Evolutionary conservation across 805 yeast species (phyloP), one percentile per base, ranked within the genome.

Genomic region (Candida xiaguanensis): DNA sequence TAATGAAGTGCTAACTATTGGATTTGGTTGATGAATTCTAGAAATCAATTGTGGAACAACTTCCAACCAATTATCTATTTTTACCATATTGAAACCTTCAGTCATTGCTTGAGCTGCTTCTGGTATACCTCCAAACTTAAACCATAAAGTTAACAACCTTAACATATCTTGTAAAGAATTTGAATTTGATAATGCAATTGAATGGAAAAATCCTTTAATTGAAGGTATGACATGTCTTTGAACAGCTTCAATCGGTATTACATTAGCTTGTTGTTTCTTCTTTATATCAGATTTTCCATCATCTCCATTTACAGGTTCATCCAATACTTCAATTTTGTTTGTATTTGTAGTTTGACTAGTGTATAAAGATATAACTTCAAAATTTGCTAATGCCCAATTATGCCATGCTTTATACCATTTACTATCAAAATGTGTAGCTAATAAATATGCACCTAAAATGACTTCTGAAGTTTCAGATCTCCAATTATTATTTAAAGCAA

Each of bases 361-460:
- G 53, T 72, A 65, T 19, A 83, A 70, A 0, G 96, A 84, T 15
- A 91, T 84, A 1, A 91, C 98, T 56, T 93, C 97, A 57, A 90
- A 93, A 60, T 95, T 93, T 1, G 98, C 97, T 55, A 95, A 70
- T 0, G 99, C 99, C 99, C 99, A 93, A 55, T 89, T 91, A 58
- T 93, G 99, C 99, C 99, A 95, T 13, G 98, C 99, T 56, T 95
- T 93, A 55, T 93, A 93, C 96, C 99, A 93, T 17, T 77, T 75
- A 25, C 77, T 72, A 57, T 93, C 97, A 60, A 93, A 91, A 57
- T 90, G 96, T 0, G 99, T 91, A 0, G 99, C 98, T 47, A 93
- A 70, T 40, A 93, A 66, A 57, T 87, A 93, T 0, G 97, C 89
- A 9, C 97, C 96, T 43, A 93, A 65, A 47, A 93, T 88, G 1